Evolutionary conservation across 768 basidiomycete genomes (phyloP).

Genomic region (Lactifluus volemus): DNA sequence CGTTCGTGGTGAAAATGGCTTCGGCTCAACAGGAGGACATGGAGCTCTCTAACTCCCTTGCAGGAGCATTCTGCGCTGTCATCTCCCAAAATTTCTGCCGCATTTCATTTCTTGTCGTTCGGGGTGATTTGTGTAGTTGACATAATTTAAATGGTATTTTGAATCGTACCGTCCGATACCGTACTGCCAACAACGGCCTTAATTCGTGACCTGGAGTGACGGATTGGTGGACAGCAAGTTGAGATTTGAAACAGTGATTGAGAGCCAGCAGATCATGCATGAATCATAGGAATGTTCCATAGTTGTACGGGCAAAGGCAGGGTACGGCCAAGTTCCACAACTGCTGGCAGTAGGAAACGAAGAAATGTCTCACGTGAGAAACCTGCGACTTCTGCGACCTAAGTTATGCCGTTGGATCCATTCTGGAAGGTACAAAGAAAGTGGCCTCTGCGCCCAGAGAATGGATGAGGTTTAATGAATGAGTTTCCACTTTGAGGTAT

Average conservation of each 20-base stretch:
- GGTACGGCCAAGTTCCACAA: slow-evolving; percentile 25
- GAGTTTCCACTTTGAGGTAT: slow-evolving; percentile 25
- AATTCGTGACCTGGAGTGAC: no score
- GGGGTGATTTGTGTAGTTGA: background rate
- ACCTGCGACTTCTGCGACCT: slow-evolving; percentile 37
- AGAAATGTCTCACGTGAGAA: slow-evolving; percentile 36
- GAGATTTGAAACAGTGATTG: slow-evolving; percentile 10
- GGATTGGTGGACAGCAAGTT: no score
- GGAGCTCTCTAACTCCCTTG: slow-evolving; percentile 9
- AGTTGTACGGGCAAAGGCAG: slow-evolving; percentile 39
- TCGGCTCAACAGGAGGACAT: slow-evolving; percentile 94
- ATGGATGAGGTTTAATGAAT: slow-evolving; percentile 7
- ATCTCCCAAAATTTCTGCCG: slow-evolving; percentile 17
- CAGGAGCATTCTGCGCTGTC: background rate
- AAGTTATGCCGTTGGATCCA: slow-evolving; percentile 27
- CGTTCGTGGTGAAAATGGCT: slow-evolving; percentile 74
- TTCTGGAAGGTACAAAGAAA: slow-evolving; percentile 45
- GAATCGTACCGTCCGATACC: no score
- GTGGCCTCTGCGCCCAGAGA: slow-evolving; percentile 12
- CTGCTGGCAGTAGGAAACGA: slow-evolving; percentile 30
- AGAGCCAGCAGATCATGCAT: slow-evolving; percentile 47
- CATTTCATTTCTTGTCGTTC: slow-evolving; percentile 25
- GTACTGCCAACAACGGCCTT: background rate
- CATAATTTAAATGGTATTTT: background rate
- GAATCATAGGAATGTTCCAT: slow-evolving; percentile 44